phyloP scores from a whole-genome alignment of 805 yeast species.

The Debaryomyces maramus region DNA sequence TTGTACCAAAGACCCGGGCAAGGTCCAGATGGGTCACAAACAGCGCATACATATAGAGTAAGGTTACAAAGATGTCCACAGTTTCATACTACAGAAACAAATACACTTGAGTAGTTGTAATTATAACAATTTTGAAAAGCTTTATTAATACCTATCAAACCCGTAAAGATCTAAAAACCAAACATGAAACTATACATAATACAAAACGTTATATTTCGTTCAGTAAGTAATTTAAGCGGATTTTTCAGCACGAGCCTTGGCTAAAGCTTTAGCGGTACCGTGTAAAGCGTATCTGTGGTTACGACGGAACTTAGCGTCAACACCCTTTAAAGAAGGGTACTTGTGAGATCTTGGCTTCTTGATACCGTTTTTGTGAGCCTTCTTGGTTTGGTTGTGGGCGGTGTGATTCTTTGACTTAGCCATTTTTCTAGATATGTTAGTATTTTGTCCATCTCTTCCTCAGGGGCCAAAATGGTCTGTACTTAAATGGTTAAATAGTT shows the following conservation, averaged over 20 bases:
- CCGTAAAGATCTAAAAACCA: constrained; percentile 12
- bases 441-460: constrained; percentile 13
- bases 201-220: constrained; percentile 6
- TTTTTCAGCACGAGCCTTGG: constrained; percentile 69
- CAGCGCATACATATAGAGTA: too few relatives aligned
- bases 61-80: too few relatives aligned
- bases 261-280: constrained; percentile 94
- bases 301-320: constrained; percentile 98
- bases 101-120: too few relatives aligned
- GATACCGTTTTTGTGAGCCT: constrained; percentile 99
- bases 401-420: constrained; percentile 99
- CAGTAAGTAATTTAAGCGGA: constrained; percentile 30
- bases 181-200: constrained; percentile 18
- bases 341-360: constrained; percentile 98
- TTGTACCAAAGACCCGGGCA: too few relatives aligned
- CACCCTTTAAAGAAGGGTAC: constrained; percentile 98
- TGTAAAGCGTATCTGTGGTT: constrained; percentile 99
- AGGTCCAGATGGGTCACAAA: too few relatives aligned
- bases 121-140: constrained; percentile 9
- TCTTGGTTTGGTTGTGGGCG: constrained; percentile 98
- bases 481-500: too few relatives aligned
- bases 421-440: constrained; percentile 57
- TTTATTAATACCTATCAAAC: constrained; percentile 16
- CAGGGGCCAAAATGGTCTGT: too few relatives aligned
- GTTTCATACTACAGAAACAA: too few relatives aligned